Evolutionary conservation across 2,329 filamentous ascomycete genomes (phyloP), one percentile per base, ranked within the genome.

Genomic region (Alternaria gansuensis): DNA sequence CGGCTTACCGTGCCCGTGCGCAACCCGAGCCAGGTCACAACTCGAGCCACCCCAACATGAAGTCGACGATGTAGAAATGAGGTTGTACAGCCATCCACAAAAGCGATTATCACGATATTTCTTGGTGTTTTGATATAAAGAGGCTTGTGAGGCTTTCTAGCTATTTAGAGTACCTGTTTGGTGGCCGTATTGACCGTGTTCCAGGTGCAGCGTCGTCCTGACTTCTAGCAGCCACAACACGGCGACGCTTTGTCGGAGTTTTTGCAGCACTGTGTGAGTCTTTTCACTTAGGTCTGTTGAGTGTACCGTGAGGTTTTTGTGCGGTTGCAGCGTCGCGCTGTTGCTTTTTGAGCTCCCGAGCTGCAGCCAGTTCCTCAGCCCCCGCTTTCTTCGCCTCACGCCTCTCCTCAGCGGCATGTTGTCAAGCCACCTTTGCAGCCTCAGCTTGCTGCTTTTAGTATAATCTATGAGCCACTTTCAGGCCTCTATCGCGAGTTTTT

Each of bases 101-200:
- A 17, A 17, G 17, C 17, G 17, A 2, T 31, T 51, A 51, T 51
- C 34, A 14, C 36, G 48, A 51, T 23, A 40, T 26, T 40, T 40
- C 48, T 51, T 51, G 34, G 23, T 17, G 33, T 51, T 28, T 51
- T 40, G 36, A 17, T 51, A 8, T 51, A 40, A 21, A 51, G 44
- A 48, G 10, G 29, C 21, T 14, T 51, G 14, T 34, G 33, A 28
- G 17, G 17, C 36, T 29, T 29, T 51, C 24, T n/a, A 40, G 23
- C 48, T 40, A 51, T 21, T 40, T 37, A 40, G 23, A 50, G 24
- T 49, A 49, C 26, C 14, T 50, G 9, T 28, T 50, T 6, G 24
- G 46, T 50, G 11, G 10, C 34, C 17, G 21, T 26, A 39, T 24
- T 50, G 23, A 29, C 21, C 46, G 46, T 14, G 17, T 17, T 17